phyloP scores from a whole-genome alignment of 2,329 filamentous ascomycete species.

The Ophiosphaerella korrae region DNA sequence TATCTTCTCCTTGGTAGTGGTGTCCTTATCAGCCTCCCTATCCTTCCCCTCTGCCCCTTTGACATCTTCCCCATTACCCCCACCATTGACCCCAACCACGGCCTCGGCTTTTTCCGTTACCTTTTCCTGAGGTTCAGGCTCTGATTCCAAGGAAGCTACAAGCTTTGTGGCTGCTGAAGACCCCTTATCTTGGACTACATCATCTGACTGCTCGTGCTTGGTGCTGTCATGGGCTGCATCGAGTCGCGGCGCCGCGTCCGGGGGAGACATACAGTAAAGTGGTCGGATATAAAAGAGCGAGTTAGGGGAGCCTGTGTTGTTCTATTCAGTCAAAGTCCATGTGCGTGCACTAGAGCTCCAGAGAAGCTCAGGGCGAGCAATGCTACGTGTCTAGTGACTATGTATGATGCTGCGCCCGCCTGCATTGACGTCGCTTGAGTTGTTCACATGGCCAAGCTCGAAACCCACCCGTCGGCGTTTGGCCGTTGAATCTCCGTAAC shows the following conservation, averaged over 20 bases:
- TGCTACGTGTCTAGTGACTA: conserved; percentile 6
- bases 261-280: conserved; percentile 44
- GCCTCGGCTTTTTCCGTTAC: conserved; percentile 6
- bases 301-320: background rate
- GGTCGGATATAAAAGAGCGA: conserved; percentile 10
- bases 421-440: conserved; percentile 15
- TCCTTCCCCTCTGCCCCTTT: conserved; percentile 1
- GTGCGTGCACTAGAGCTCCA: conserved; percentile 13
- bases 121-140: conserved; percentile 11
- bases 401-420: conserved; percentile 6
- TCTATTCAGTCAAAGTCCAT: conserved; percentile 27
- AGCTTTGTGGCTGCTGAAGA: conserved; percentile 1
- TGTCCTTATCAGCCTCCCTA: background rate
- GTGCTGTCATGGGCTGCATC: conserved; percentile 30
- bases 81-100: conserved; percentile 5
- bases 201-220: conserved; percentile 25
- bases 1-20: background rate
- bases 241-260: conserved; percentile 37
- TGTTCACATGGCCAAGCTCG: conserved; percentile 18
- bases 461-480: conserved; percentile 23
- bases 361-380: conserved; percentile 5
- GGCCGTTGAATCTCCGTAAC: conserved; percentile 24
- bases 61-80: conserved; percentile 1
- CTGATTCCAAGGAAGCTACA: background rate
- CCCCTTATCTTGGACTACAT: conserved; percentile 13